These are phyloP conservation scores for Talaromyces sp. DNA, from an alignment of 2,329 filamentous ascomycete species.

Conservation along the genomic window DNA sequence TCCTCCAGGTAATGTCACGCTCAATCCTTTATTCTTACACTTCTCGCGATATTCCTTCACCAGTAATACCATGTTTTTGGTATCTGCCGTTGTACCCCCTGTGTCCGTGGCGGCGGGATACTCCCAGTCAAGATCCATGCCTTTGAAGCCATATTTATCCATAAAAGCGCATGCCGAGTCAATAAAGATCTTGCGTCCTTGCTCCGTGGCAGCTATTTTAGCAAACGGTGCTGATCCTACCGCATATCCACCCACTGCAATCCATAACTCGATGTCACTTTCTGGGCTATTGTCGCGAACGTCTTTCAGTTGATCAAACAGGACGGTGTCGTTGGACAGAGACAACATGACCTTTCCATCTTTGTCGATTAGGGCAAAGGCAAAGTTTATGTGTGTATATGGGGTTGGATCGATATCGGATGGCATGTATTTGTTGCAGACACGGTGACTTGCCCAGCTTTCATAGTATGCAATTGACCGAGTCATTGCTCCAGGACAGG, in stretches of 20 bases:
- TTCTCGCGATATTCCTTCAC: slow-evolving; percentile 19
- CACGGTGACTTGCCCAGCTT: slow-evolving; percentile 26
- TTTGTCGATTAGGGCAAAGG: slow-evolving; percentile 46
- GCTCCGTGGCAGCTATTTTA: slow-evolving; percentile 18
- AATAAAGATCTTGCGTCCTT: slow-evolving; percentile 18
- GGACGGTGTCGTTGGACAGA: slow-evolving; percentile 20
- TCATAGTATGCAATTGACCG: slow-evolving; percentile 39
- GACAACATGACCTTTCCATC: slow-evolving; percentile 30
- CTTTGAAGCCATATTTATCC: slow-evolving; percentile 27
- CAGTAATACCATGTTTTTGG: slow-evolving; percentile 14
- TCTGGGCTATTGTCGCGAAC: slow-evolving; percentile 34
- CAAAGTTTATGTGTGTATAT: slow-evolving; percentile 35
- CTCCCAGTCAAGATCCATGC: slow-evolving; percentile 29
- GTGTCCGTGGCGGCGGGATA: slow-evolving; percentile 22
- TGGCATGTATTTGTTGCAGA: slow-evolving; percentile 20
- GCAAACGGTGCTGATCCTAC: slow-evolving; percentile 20
- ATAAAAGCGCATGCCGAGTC: slow-evolving; percentile 24
- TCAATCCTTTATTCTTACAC: slow-evolving; percentile 19
- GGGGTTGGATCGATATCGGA: slow-evolving; percentile 22
- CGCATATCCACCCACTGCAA: slow-evolving; percentile 27
- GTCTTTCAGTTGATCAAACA: slow-evolving; percentile 30
- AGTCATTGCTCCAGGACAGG: slow-evolving; percentile 15
- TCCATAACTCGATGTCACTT: slow-evolving; percentile 33
- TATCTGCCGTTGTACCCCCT: slow-evolving; percentile 16
- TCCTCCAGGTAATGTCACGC: slow-evolving; percentile 19